Base-by-base conservation (phyloP, 305 asterid species). In the Andrographis paniculata region DNA sequence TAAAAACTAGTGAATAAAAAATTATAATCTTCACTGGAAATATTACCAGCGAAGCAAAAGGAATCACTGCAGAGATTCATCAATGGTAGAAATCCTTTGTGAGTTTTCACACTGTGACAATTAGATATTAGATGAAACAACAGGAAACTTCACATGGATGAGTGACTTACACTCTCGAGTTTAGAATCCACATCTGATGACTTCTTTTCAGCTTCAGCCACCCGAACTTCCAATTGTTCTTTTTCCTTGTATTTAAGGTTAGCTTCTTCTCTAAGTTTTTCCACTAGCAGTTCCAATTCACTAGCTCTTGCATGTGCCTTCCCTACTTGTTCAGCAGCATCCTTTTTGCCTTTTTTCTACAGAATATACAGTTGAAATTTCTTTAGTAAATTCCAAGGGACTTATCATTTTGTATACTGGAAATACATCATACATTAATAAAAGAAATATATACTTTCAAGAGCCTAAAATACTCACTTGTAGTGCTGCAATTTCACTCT, bases 231-330 rank as follows among this genome's bases (percentile, higher is more conserved):
- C 39, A 84, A 60, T 10, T 45, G 56, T 50, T 62, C 71, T 17
- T 67, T 78, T 59, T 77, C 84, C 54, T 73, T 77, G 58, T 37
- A 68, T 66, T 64, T 80, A 54, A 54, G 0, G 45, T 61, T 75
- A 56, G 68, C 50, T 40, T 76, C 84, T 58, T 64, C 55, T 60
- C 61, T 74, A 57, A 83, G 84, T 61, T 63, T 68, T 61, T 78
- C 85, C 64, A 76, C 76, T 41, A 55, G 66, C 63, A 56, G 64
- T 50, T 71, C 74, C 74, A 71, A 62, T 39, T 66, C 89, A 46
- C 21, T 69, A 58, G 78, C 87, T 45, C 67, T 79, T 66, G 80
- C 87, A 44, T 74, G 87, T 48, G 89, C 93, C 76, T 75, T 79
- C 28, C 66, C 76, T 55, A 75, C 69, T 59, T 74, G 71, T 60